phyloP scores from a whole-genome alignment of 1,284 basidiomycete species.

The Clitocybe nebularis region DNA sequence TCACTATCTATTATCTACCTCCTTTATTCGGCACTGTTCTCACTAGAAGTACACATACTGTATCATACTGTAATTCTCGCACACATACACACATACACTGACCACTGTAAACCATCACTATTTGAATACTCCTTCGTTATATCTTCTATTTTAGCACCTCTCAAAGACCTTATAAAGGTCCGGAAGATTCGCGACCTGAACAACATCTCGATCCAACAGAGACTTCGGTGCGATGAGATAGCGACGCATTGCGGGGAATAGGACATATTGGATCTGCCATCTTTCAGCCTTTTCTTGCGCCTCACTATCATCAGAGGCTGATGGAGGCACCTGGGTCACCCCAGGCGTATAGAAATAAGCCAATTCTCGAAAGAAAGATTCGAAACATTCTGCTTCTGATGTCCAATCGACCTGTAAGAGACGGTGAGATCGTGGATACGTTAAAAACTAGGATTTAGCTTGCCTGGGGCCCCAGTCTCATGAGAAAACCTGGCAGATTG shows the following conservation, averaged over 20 bases:
- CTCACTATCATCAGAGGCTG: conserved; percentile 25
- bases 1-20: conserved; percentile 12
- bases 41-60: conserved; percentile 16
- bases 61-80: conserved; percentile 20
- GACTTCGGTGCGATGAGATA: conserved; percentile 71
- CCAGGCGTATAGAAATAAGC: conserved; percentile 87
- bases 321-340: conserved; percentile 25
- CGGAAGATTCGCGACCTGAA: conserved; percentile 83
- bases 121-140: conserved; percentile 1
- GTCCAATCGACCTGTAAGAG: conserved; percentile 78
- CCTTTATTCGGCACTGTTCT: conserved; percentile 10
- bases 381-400: conserved; percentile 83
- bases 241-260: conserved; percentile 80
- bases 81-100: conserved; percentile 13
- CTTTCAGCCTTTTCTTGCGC: conserved; percentile 52
- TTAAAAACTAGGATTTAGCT: conserved; percentile 12
- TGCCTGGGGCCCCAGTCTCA: conserved; percentile 84
- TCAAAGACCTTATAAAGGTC: conserved; percentile 91
- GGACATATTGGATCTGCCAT: conserved; percentile 86
- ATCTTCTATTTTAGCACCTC: conserved; percentile 57
- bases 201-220: conserved; percentile 70
- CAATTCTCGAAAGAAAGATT: conserved; percentile 81
- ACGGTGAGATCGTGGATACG: neutral
- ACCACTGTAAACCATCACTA: conserved; percentile 14
- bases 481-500: conserved; percentile 79